These are phyloP conservation scores for Coemansia sp. DNA, from an alignment of 192 early-diverging fungal genomes.

Conservation along the genomic window DNA sequence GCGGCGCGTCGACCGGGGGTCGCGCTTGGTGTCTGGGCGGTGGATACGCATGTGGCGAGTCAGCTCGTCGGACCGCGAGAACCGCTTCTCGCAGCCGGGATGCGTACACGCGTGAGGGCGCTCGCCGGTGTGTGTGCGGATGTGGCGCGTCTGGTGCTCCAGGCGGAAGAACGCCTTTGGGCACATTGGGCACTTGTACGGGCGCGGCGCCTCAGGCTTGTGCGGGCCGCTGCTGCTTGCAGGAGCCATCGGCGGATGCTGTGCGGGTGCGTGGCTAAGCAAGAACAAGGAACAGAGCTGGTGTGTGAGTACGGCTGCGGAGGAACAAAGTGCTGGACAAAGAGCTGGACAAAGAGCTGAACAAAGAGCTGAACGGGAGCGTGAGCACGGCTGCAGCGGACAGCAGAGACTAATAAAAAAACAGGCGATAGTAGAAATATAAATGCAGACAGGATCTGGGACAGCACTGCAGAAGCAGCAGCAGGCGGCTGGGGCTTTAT, in stretches of 20 bases:
- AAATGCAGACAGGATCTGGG: conserved; percentile 11
- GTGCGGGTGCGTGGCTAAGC: not conserved
- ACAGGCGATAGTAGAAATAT: not conserved
- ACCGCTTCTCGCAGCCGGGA: conserved; percentile 75
- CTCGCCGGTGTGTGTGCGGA: conserved; percentile 33
- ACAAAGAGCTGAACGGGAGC: not conserved
- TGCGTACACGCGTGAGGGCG: conserved; percentile 76
- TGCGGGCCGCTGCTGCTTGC: conserved; percentile 22
- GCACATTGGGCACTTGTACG: conserved; percentile 74
- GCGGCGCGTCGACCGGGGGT: conserved; percentile 28
- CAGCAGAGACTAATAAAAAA: not conserved
- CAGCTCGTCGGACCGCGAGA: conserved; percentile 76
- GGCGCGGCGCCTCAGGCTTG: conserved; percentile 57
- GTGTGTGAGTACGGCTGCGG: not conserved
- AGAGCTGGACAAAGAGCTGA: no score
- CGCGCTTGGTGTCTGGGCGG: conserved; percentile 49
- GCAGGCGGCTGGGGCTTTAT: conserved; percentile 25
- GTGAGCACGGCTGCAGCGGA: not conserved
- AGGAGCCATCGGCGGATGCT: conserved; percentile 22
- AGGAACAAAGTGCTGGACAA: not conserved
- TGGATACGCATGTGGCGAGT: conserved; percentile 66
- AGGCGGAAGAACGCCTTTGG: conserved; percentile 71
- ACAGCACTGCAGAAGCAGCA: not conserved
- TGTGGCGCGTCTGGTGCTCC: conserved; percentile 79
- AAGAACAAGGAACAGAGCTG: not conserved